A percentile compares a stretch with the other conserved stretches of the same genome.
Evolutionary conservation across 2,329 filamentous ascomycete genomes (phyloP).

Genomic region (Exophiala calicioides): DNA sequence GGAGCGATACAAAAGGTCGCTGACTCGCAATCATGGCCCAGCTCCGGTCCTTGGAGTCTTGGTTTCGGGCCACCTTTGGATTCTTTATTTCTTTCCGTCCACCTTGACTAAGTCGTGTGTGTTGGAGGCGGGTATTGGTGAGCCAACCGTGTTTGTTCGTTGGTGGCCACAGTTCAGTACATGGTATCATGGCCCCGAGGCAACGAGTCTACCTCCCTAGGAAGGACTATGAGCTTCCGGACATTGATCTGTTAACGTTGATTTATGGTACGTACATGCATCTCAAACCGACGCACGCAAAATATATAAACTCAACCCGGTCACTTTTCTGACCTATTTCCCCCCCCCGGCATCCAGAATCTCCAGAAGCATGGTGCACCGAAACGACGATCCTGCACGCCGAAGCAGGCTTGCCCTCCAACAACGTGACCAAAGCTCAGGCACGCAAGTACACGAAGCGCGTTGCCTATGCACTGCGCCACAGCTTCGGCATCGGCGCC

Average conservation of each 20-base stretch:
- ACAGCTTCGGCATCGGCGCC: conserved; percentile 54
- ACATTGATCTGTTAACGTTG: conserved; percentile 26
- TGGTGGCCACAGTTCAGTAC: conserved; percentile 5
- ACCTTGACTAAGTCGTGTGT: neutral
- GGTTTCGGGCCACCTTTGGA: too few species aligned
- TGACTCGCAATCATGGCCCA: too few species aligned
- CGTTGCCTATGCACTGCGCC: conserved; percentile 58
- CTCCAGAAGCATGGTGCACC: conserved; percentile 28
- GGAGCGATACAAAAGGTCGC: too few species aligned
- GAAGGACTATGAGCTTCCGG: conserved; percentile 29
- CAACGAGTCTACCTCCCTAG: conserved; percentile 24
- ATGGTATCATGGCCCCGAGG: too few species aligned
- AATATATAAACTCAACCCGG: too few species aligned
- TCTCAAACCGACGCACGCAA: too few species aligned
- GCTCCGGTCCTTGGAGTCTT: too few species aligned
- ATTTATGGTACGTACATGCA: conserved; percentile 27
- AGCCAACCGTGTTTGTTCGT: neutral
- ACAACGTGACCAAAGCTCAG: conserved; percentile 55
- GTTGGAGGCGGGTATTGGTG: too few species aligned
- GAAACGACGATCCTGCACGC: conserved; percentile 58
- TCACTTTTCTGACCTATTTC: neutral
- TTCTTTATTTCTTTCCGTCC: neutral
- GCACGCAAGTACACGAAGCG: conserved; percentile 53
- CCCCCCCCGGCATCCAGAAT: conserved; percentile 14
- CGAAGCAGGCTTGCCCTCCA: conserved; percentile 58